Evolutionary conservation across 306 rosid genomes (phyloP).

Genomic region (Aeschynomene evenia): DNA sequence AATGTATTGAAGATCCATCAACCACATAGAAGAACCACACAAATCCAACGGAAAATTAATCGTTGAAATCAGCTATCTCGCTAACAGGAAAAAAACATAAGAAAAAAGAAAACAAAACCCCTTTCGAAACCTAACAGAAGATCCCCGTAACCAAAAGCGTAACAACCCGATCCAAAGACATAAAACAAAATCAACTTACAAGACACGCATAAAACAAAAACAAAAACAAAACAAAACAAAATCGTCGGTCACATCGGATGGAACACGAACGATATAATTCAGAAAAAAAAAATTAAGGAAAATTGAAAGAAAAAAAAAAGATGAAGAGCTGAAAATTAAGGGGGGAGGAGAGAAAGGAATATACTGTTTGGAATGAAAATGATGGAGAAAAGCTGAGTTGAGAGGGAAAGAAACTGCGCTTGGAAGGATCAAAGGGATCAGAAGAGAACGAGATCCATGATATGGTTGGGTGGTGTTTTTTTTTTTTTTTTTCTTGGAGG

Average conservation of each 20-base stretch:
- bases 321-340: not conserved
- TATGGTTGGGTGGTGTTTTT: not conserved
- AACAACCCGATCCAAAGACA: conserved; percentile 41
- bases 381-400: conserved; percentile 21
- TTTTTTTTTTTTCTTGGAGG: not conserved
- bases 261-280: not conserved
- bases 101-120: not conserved
- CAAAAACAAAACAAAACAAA: no score
- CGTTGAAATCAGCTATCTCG: not conserved
- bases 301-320: not conserved
- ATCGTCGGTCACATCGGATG: conserved; percentile 7
- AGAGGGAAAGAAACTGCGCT: not conserved
- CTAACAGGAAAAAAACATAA: not conserved
- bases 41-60: conserved; percentile 21
- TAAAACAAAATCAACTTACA: conserved; percentile 20
- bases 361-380: conserved; percentile 33
- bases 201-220: not conserved
- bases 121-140: conserved; percentile 21
- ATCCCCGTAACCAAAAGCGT: conserved; percentile 21
- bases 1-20: conserved; percentile 17
- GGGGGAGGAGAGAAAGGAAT: conserved; percentile 3
- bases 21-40: not conserved
- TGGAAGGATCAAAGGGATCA: conserved; percentile 33
- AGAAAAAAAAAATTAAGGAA: not conserved
- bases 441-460: conserved; percentile 10